Evolutionary conservation across 371 early-diverging fungal genomes (phyloP).

Genomic region (Mucor irregularis): DNA sequence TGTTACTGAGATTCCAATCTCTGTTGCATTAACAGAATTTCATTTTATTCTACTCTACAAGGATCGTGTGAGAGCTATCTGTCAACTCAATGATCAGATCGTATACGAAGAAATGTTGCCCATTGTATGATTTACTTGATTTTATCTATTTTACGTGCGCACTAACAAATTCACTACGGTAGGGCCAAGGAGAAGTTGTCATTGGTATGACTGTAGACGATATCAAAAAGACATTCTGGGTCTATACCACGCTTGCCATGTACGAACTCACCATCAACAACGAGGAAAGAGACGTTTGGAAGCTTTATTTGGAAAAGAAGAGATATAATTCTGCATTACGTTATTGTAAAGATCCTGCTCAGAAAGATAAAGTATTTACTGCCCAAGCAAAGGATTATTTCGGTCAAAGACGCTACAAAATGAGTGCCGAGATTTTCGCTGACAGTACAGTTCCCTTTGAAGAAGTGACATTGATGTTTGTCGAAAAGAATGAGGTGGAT

Average conservation of each 20-base stretch:
- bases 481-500: conserved; percentile 71
- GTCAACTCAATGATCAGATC: conserved; percentile 76
- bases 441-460: conserved; percentile 83
- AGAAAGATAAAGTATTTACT: conserved; percentile 78
- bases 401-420: conserved; percentile 67
- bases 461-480: conserved; percentile 82
- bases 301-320: conserved; percentile 74
- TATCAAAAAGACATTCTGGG: conserved; percentile 86
- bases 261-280: conserved; percentile 86
- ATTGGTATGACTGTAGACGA: conserved; percentile 75
- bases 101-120: conserved; percentile 84
- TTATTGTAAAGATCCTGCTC: conserved; percentile 77
- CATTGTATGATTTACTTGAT: conserved; percentile 41
- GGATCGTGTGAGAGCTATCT: conserved; percentile 76
- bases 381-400: conserved; percentile 89
- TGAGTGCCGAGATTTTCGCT: conserved; percentile 87
- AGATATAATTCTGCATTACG: conserved; percentile 76
- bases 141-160: not conserved
- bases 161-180: not conserved
- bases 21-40: conserved; percentile 83
- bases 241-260: conserved; percentile 75
- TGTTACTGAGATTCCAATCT: conserved; percentile 64
- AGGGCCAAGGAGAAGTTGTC: conserved; percentile 59
- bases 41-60: conserved; percentile 85
- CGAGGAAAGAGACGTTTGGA: conserved; percentile 95